These are phyloP conservation scores for Vanderwaltozyma polyspora DNA, from an alignment of 805 yeast genomes.

Conservation along the genomic window DNA sequence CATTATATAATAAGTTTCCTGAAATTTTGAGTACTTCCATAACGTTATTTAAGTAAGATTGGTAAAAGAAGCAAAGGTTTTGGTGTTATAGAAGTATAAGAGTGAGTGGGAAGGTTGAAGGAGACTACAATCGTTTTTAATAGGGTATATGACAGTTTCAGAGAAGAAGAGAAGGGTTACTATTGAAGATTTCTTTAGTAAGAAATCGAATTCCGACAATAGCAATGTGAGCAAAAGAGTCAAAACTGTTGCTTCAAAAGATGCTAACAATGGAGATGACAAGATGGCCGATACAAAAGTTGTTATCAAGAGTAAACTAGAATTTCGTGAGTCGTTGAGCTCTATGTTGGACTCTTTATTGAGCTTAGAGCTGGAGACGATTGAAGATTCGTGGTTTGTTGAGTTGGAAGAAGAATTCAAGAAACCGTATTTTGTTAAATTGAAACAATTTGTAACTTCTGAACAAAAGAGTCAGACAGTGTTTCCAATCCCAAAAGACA, in stretches of 20 bases:
- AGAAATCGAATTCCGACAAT: neutral
- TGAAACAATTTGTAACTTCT: conserved; percentile 50
- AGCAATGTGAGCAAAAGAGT: neutral
- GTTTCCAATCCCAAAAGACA: conserved; percentile 67
- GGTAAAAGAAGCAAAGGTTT: too few species aligned
- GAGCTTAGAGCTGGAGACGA: conserved; percentile 52
- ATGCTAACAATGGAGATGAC: conserved; percentile 1
- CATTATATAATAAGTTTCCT: too few species aligned
- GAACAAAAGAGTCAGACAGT: conserved; percentile 41
- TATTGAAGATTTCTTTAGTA: conserved; percentile 12
- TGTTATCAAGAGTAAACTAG: conserved; percentile 1
- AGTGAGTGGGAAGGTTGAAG: too few species aligned
- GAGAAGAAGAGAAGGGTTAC: conserved; percentile 8
- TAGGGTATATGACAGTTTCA: conserved; percentile 8
- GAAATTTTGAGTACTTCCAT: too few species aligned
- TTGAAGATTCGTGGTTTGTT: conserved; percentile 73
- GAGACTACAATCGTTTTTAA: too few species aligned
- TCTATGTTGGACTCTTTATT: conserved; percentile 30
- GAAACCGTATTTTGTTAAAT: conserved; percentile 69
- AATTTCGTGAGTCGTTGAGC: conserved; percentile 8
- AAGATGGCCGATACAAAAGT: neutral
- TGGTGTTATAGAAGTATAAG: too few species aligned
- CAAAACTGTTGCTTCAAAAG: neutral
- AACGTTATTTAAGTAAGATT: too few species aligned
- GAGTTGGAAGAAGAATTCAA: conserved; percentile 59